A percentile compares a stretch with the other conserved stretches of the same genome.
Conservation (phyloP, 768 basidiomycete genomes). For the Xerocomellus chrysenteron region DNA sequence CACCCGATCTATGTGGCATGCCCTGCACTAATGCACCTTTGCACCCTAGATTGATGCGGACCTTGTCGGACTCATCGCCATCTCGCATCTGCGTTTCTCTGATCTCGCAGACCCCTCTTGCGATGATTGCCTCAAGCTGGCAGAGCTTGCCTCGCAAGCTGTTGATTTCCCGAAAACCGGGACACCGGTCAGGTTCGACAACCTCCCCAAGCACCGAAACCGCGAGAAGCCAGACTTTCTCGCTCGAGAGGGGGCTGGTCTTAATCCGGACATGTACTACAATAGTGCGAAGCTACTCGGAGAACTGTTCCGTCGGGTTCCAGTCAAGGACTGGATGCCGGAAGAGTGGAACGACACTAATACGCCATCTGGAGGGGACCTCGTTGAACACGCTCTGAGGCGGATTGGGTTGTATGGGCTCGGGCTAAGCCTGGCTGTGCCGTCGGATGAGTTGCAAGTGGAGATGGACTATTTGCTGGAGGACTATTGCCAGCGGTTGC, state of each 20-base stretch:
- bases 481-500: conserved; percentile 35
- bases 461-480: conserved; percentile 41
- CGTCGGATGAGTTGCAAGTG: conserved; percentile 28
- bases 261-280: conserved; percentile 33
- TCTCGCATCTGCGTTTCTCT: conserved; percentile 43
- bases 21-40: neutral
- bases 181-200: conserved; percentile 36
- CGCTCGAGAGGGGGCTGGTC: conserved; percentile 38
- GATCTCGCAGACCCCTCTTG: conserved; percentile 39
- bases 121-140: conserved; percentile 39
- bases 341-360: conserved; percentile 13
- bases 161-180: conserved; percentile 51
- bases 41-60: conserved; percentile 36
- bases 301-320: conserved; percentile 44
- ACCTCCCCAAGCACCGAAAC: conserved; percentile 32
- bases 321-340: conserved; percentile 34
- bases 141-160: conserved; percentile 45
- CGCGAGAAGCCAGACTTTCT: conserved; percentile 43
- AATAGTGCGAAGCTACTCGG: conserved; percentile 44
- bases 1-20: neutral
- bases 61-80: conserved; percentile 42
- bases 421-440: conserved; percentile 28
- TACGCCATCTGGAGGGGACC: conserved; percentile 29
- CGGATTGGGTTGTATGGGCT: conserved; percentile 29
- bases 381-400: conserved; percentile 28